Evolutionary conservation across 345 rosid species (phyloP).

Genomic region (Viola odorata): DNA sequence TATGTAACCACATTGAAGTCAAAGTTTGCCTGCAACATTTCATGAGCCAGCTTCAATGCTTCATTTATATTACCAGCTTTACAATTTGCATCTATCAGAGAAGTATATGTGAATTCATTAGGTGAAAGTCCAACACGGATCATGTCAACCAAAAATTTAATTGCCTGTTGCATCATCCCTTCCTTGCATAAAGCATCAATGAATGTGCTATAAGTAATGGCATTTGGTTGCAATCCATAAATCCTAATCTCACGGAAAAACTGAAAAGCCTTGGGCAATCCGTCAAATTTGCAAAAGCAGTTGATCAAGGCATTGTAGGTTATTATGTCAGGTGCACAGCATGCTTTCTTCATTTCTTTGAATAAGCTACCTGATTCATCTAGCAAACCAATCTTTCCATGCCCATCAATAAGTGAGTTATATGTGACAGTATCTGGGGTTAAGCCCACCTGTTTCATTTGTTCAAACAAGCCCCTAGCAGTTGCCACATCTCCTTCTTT

Average conservation of each 20-base stretch:
- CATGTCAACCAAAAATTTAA: constrained; percentile 61
- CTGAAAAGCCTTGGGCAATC: constrained; percentile 38
- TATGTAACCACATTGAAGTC: constrained; percentile 53
- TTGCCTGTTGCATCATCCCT: constrained; percentile 58
- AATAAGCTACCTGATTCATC: constrained; percentile 38
- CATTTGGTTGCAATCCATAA: constrained; percentile 48
- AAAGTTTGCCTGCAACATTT: constrained; percentile 46
- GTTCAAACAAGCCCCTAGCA: constrained; percentile 43
- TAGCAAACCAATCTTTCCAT: constrained; percentile 50
- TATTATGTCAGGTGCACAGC: constrained; percentile 50
- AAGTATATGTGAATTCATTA: constrained; percentile 66
- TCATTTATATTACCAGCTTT: constrained; percentile 43
- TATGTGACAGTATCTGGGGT: constrained; percentile 64
- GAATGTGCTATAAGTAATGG: constrained; percentile 58
- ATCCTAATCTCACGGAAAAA: constrained; percentile 51
- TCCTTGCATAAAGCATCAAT: constrained; percentile 69
- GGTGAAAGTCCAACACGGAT: constrained; percentile 55
- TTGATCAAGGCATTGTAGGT: constrained; percentile 59
- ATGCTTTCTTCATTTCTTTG: constrained; percentile 52
- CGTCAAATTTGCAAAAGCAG: constrained; percentile 49
- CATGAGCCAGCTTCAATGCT: constrained; percentile 54
- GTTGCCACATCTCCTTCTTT: constrained; percentile 53
- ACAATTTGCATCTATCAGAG: constrained; percentile 60
- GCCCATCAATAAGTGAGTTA: constrained; percentile 65
- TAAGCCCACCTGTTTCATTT: constrained; percentile 51